These are phyloP conservation scores for Rhizoctonia solani DNA, from an alignment of 1,284 basidiomycete genomes.

Conservation along the genomic window DNA sequence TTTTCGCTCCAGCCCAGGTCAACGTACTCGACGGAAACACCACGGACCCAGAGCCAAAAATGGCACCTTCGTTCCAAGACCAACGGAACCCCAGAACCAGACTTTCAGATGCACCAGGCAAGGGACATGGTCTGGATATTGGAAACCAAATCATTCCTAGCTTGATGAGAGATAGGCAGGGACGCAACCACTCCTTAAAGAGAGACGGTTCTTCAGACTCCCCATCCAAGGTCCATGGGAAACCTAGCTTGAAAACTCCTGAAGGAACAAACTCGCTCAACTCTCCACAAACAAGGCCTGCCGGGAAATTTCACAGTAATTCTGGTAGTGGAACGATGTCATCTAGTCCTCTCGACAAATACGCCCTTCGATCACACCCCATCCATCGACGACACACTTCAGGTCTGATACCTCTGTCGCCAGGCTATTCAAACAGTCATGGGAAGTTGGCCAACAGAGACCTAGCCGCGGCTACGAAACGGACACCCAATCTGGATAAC, in stretches of 20 bases:
- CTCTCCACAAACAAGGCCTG: not conserved
- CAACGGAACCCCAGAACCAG: not conserved
- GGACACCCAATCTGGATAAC: not conserved
- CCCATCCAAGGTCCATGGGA: not conserved
- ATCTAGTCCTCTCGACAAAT: not conserved
- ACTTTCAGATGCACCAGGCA: not conserved
- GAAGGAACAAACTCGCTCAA: not conserved
- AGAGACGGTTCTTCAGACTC: not conserved
- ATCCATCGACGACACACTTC: not conserved
- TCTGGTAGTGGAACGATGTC: not conserved
- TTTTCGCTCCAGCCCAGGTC: not conserved
- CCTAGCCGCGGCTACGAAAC: not conserved
- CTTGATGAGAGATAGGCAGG: not conserved
- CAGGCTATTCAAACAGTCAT: not conserved
- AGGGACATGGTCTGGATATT: not conserved
- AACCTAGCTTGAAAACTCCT: not conserved
- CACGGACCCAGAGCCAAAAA: not conserved
- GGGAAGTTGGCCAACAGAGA: no score
- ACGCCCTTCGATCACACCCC: not conserved
- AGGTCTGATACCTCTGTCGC: not conserved
- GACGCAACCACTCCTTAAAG: not conserved
- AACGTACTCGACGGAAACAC: not conserved
- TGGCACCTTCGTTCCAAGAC: not conserved
- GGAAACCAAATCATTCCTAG: not conserved
- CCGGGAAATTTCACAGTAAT: not conserved